Percentiles rank a stretch among this genome's conserved stretches.
phyloP scores from a whole-genome alignment of 257 asterid genomes.

The Parsonsia alboflavescens region DNA sequence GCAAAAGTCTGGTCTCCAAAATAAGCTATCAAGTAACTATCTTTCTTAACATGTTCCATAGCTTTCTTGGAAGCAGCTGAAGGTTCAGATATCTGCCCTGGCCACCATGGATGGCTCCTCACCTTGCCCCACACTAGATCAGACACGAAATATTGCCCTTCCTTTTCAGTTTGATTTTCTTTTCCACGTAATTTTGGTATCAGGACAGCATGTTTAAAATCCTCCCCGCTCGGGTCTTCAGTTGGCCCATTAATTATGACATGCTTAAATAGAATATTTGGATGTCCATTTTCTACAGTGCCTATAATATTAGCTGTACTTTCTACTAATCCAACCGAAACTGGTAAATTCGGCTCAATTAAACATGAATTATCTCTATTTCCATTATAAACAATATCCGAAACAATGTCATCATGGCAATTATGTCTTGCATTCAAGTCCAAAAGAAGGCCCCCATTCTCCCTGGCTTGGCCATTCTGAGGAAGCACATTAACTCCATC shows the following conservation, averaged over 20 bases:
- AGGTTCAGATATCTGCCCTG: conserved; percentile 71
- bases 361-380: neutral
- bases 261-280: conserved; percentile 14
- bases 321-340: conserved; percentile 1
- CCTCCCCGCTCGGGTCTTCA: conserved; percentile 21
- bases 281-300: conserved; percentile 18
- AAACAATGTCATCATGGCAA: conserved; percentile 14
- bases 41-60: conserved; percentile 34
- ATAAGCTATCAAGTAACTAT: conserved; percentile 57
- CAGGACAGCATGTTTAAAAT: conserved; percentile 18
- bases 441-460: conserved; percentile 11
- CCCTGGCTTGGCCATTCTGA: conserved; percentile 5
- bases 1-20: conserved; percentile 81
- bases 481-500: conserved; percentile 3
- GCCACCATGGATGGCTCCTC: conserved; percentile 96
- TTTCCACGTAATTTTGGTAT: conserved; percentile 28
- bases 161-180: conserved; percentile 37
- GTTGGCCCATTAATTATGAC: conserved; percentile 17
- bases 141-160: conserved; percentile 42
- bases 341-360: conserved; percentile 1
- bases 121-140: conserved; percentile 96
- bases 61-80: conserved; percentile 60
- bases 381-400: conserved; percentile 17
- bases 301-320: conserved; percentile 13
- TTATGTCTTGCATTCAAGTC: conserved; percentile 18